Base-by-base conservation (phyloP, 495 filamentous ascomycete genomes). In the Friedmanniomyces endolithicus region DNA sequence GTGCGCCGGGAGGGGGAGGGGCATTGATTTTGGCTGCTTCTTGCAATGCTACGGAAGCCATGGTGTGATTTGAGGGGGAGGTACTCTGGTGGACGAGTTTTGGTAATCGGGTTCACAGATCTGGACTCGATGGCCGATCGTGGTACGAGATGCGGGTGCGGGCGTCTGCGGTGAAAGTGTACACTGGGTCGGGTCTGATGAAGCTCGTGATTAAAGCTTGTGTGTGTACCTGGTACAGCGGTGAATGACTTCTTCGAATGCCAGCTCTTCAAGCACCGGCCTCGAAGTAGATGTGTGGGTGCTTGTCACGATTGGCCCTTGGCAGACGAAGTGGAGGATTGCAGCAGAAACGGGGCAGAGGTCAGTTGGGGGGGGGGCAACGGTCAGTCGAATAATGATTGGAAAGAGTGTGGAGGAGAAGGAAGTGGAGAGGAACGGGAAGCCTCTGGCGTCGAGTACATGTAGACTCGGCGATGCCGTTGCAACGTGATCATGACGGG, bases 1-100 rank as follows among this genome's bases (percentile, higher is more conserved):
- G 80, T 11, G 77, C 63, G 33, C 80, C 80, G 0, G 77, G 72
- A n/a, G 79, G 75, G 17, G 80, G 80, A 14, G 78, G 77, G 12
- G 24, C 49, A 11, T 54, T 20, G 22, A 70, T 51, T 31, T 64
- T 64, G 25, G 64, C 60, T 12, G 73, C 71, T 23, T 78, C 60
- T 51, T 75, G 65, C 34, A 44, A 1, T 12, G 56, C 56, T 23
- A 50, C 2, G 23, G 25, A 31, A 31, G 12, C n/a, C 47, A 50
- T 50, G 29, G 6, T 25, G 11, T 23, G 11, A 16, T 23, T 4
- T 14, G 19, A 23, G 3, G 44, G 9, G 23, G n/a, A n/a, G n/a
- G n/a, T n/a, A 9, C 12, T 14, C 44, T 6, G 44, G 23, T 45
- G 17, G 17, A n/a, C 12, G 37, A 41, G 37, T 41, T 14, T 41